Evolutionary conservation across 2,329 filamentous ascomycete species (phyloP), one percentile per base, ranked within the genome.

Genomic region (Blumeriella jaapii): DNA sequence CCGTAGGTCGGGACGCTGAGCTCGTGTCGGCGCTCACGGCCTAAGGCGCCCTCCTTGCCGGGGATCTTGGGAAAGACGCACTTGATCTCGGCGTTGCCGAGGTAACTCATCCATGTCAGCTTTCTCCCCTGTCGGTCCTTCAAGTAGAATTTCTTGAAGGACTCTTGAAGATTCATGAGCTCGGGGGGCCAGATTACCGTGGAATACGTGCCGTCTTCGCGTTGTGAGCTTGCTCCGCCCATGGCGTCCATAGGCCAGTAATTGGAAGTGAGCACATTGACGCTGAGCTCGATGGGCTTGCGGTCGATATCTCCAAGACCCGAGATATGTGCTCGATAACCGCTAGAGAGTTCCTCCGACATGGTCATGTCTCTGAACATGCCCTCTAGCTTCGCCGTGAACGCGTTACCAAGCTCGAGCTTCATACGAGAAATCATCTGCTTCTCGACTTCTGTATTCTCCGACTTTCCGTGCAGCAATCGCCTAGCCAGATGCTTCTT

Each of bases 341-440:
- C 75, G 9, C 74, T 62, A 0, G 82, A 85, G 16, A 95, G 69
- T 46, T 94, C 89, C 36, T 80, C 76, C 0, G 87, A 95, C 9
- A 87, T 76, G 11, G 79, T 75, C 73, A 96, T 87, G 53, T 98
- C 91, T 60, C 86, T 87, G 65, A 98, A 95, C 86, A 98, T 96
- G 46, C 86, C 82, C 55, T 98, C 91, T 28, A 98, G 74, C 56
- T 93, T 93, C 52, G 75, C 67, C 0, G 91, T 96, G 56, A 96
- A 96, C 48, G 86, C 79, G 56, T 93, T 93, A 24, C 91, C 91
- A 34, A 96, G 75, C 57, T 95, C 89, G 54, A 91, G 75, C 68
- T 95, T 96, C 86, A 98, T 95, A 45, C 89, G 82, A 0, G 79
- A 81, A 34, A 98, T 91, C 74, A 98, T 93, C 52, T 91, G 81